Evolutionary conservation across 2,329 filamentous ascomycete species (phyloP), one percentile per base, ranked within the genome.

Genomic region (Fusarium sp.): DNA sequence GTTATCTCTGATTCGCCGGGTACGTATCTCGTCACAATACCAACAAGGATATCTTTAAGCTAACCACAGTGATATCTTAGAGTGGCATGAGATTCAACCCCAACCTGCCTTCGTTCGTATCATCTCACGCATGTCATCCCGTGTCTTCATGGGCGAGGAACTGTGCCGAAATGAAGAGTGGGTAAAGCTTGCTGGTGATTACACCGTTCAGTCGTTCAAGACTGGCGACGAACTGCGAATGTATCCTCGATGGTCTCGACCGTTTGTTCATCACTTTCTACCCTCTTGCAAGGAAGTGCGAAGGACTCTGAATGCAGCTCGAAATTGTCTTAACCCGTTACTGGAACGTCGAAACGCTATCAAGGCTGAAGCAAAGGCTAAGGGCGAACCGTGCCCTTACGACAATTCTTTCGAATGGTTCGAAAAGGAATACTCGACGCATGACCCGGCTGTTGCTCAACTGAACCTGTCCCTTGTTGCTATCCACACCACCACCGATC

Each of bases 361-460:
- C 56, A 72, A 79, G 37, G 7, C 20, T 3, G 41, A 62, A 16
- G 50, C 61, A 4, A 6, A n/a, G 14, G 13, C 41, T 5, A 16
- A 46, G 9, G 48, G 48, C 8, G 34, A 50, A 8, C 30, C 32
- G 2, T 48, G 27, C 0, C 27, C 20, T 6, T 47, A 42, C 67
- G 59, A 12, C 27, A 86, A 88, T 76, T 85, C 84, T 61, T 77
- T 89, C 34, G 86, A 83, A 12, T 89, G 87, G 87, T 80, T 82
- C 58, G 86, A 88, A n/a, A 61, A 78, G 80, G n/a, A 79, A 80
- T 45, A 85, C 5, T 8, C 85, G 10, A 59, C 62, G 1, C 64
- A 68, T 6, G 62, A 76, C 23, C 53, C 66, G 4, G 68, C 61
- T 14, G 40, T 47, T 5, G 49, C 56, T 0, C 75, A 76, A 32